Evolutionary conservation across 176 grass and related monocot species (phyloP).

Genomic region (Otatea glauca): DNA sequence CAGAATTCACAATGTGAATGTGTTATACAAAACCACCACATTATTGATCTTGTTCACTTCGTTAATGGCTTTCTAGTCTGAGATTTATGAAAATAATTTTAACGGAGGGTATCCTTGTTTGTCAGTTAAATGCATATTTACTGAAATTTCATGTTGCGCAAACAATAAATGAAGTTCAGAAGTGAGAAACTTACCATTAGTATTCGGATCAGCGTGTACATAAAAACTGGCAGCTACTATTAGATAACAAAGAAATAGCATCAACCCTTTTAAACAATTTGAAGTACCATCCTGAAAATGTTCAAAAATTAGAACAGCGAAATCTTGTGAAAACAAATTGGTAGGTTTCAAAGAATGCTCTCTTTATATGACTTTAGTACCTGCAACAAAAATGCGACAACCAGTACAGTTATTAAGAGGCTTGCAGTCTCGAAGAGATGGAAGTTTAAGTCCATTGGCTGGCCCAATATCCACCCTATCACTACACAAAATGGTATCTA

Average conservation of each 20-base stretch:
- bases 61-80: neutral
- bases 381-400: slow-evolving; percentile 80
- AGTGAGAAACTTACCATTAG: slow-evolving; percentile 45
- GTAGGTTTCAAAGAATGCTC: neutral
- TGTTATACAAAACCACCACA: neutral
- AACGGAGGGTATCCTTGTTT: neutral
- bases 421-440: slow-evolving; percentile 79
- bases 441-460: slow-evolving; percentile 85
- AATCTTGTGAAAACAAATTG: slow-evolving; percentile 18
- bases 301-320: neutral
- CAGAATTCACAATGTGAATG: slow-evolving; percentile 12
- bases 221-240: slow-evolving; percentile 88
- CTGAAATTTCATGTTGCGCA: neutral
- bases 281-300: slow-evolving; percentile 75
- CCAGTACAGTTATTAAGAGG: slow-evolving; percentile 77
- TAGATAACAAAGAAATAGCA: slow-evolving; percentile 85
- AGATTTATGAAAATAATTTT: neutral
- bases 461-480: slow-evolving; percentile 72
- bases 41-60: slow-evolving; percentile 8
- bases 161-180: slow-evolving; percentile 2
- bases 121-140: neutral
- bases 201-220: slow-evolving; percentile 66
- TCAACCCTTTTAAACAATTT: slow-evolving; percentile 79
- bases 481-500: slow-evolving; percentile 86
- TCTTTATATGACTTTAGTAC: slow-evolving; percentile 41